A percentile compares a stretch with the other conserved stretches of the same genome.
Evolutionary conservation across 129 eudicot species (phyloP).

Genomic region (Flaveria trinervia): DNA sequence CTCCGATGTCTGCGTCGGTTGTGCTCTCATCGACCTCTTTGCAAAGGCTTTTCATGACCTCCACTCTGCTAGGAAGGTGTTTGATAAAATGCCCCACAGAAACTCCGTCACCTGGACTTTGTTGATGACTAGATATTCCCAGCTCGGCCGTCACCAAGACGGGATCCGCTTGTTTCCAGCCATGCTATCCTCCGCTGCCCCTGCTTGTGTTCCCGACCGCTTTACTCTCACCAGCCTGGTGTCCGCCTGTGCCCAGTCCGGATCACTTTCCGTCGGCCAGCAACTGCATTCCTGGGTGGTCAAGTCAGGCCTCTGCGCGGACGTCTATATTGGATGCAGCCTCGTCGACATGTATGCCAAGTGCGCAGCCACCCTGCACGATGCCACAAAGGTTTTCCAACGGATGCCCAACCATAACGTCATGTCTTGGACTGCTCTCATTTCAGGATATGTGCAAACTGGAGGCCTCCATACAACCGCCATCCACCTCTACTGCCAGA

Average conservation of each 20-base stretch:
- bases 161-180: slow-evolving; percentile 49
- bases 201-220: slow-evolving; percentile 42
- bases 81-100: slow-evolving; percentile 59
- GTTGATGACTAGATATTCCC: slow-evolving; percentile 65
- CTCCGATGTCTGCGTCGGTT: slow-evolving; percentile 72
- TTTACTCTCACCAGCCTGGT: slow-evolving; percentile 57
- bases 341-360: slow-evolving; percentile 87
- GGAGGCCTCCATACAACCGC: slow-evolving; percentile 59
- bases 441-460: slow-evolving; percentile 60
- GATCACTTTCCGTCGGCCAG: slow-evolving; percentile 44
- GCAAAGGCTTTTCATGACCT: slow-evolving; percentile 58
- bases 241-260: slow-evolving; percentile 66
- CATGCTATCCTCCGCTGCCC: slow-evolving; percentile 34
- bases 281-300: slow-evolving; percentile 66
- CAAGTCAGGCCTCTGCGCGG: slow-evolving; percentile 47
- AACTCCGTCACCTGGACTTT: slow-evolving; percentile 69
- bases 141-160: slow-evolving; percentile 46
- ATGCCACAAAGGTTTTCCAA: slow-evolving; percentile 61
- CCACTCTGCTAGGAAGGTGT: slow-evolving; percentile 57
- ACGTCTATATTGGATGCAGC: slow-evolving; percentile 74
- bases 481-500: slow-evolving; percentile 52
- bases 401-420: slow-evolving; percentile 55
- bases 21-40: slow-evolving; percentile 70
- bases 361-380: slow-evolving; percentile 39
- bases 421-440: slow-evolving; percentile 77